These are phyloP conservation scores for Hansenula lynferdii DNA, from an alignment of 1,139 yeast species.

Conservation along the genomic window DNA sequence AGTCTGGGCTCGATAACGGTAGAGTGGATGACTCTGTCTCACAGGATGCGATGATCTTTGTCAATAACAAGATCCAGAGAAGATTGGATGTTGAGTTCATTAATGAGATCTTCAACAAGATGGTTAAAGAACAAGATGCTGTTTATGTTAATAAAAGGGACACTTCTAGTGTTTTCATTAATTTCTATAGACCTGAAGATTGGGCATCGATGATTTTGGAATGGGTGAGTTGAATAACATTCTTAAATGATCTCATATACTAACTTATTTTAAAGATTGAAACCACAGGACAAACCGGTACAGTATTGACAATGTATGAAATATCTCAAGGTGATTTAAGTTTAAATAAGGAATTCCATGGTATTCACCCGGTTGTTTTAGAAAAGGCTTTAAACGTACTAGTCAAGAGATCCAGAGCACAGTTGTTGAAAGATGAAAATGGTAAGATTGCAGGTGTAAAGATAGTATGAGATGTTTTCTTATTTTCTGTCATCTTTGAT, in stretches of 20 bases:
- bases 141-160: conserved; percentile 14
- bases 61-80: conserved; percentile 27
- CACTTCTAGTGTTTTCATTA: conserved; percentile 43
- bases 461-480: conserved; percentile 28
- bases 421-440: conserved; percentile 53
- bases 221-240: conserved; percentile 33
- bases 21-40: conserved; percentile 4
- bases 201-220: conserved; percentile 65
- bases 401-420: conserved; percentile 65
- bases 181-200: conserved; percentile 69
- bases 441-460: conserved; percentile 66
- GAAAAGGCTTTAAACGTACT: conserved; percentile 52
- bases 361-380: conserved; percentile 56
- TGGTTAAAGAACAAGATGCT: conserved; percentile 45
- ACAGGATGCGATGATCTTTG: conserved; percentile 19
- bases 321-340: conserved; percentile 61
- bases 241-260: neutral
- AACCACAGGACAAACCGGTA: conserved; percentile 70
- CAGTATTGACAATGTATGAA: conserved; percentile 81
- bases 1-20: no score
- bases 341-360: conserved; percentile 50
- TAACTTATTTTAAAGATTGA: conserved; percentile 35
- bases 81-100: conserved; percentile 51
- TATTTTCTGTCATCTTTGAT: neutral
- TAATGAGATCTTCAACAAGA: conserved; percentile 48